Conservation (phyloP, 805 yeast species). For the Lipomyces starkeyi region DNA sequence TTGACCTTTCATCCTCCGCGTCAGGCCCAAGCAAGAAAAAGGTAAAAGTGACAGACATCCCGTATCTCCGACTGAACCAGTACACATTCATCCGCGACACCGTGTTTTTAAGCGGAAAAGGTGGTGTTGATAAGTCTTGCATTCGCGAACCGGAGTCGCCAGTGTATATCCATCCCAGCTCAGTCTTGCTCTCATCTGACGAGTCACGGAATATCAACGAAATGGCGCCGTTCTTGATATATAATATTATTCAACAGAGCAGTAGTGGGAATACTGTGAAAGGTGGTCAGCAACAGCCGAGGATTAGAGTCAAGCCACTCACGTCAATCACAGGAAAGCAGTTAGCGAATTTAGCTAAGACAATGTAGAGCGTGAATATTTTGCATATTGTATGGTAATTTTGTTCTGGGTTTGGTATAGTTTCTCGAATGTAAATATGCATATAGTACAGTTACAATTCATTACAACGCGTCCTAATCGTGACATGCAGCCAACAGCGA, state of each 20-base stretch:
- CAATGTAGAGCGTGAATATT: background rate
- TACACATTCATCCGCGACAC: slow-evolving; percentile 61
- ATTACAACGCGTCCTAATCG: background rate
- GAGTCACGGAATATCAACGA: slow-evolving; percentile 55
- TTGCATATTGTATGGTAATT: background rate
- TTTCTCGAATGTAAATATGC: background rate
- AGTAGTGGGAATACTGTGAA: slow-evolving; percentile 50
- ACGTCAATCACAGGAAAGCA: slow-evolving; percentile 78
- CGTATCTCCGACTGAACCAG: slow-evolving; percentile 50
- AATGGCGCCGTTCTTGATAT: slow-evolving; percentile 76
- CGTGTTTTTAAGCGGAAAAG: slow-evolving; percentile 51
- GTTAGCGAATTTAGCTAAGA: slow-evolving; percentile 63
- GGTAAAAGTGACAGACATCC: slow-evolving; percentile 60
- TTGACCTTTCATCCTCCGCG: background rate
- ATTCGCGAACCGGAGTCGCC: slow-evolving; percentile 54
- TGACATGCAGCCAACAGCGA: background rate
- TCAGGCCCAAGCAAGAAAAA: slow-evolving; percentile 63
- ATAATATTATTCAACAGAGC: slow-evolving; percentile 66
- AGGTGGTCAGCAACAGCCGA: slow-evolving; percentile 50
- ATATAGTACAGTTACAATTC: background rate
- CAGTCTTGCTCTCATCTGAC: slow-evolving; percentile 55
- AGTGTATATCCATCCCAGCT: slow-evolving; percentile 81
- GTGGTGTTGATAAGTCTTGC: slow-evolving; percentile 42
- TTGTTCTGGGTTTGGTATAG: slow-evolving; percentile 3
- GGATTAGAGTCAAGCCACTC: slow-evolving; percentile 71